Conservation (phyloP, 176 grass and related monocot species). For the Cocos nucifera region DNA sequence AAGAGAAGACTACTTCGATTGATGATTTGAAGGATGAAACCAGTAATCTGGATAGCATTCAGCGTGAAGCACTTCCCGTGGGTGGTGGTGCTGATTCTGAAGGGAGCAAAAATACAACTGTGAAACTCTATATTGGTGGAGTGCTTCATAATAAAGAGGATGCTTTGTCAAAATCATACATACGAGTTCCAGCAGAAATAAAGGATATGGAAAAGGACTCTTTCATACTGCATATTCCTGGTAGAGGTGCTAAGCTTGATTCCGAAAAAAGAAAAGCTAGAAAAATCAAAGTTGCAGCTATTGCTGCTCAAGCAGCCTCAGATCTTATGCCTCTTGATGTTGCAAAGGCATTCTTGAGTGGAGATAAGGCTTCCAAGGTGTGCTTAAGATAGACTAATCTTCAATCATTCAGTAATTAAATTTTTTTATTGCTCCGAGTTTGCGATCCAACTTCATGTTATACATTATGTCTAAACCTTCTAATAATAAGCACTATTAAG, state of each 20-base stretch:
- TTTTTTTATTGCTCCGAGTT: no score
- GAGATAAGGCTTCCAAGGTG: conserved; percentile 68
- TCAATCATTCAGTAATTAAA: no score
- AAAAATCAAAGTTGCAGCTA: conserved; percentile 56
- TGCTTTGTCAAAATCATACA: conserved; percentile 39
- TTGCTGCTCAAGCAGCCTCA: conserved; percentile 60
- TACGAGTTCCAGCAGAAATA: conserved; percentile 76
- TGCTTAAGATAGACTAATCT: no score
- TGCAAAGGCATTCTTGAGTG: conserved; percentile 60
- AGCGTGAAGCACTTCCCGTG: conserved; percentile 43
- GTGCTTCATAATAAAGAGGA: conserved; percentile 90
- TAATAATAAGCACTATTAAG: not conserved
- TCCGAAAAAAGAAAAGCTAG: conserved; percentile 43
- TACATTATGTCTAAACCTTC: no score
- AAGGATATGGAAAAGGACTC: conserved; percentile 66
- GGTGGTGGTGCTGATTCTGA: conserved; percentile 37
- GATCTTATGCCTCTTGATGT: conserved; percentile 90
- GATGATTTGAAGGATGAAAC: conserved; percentile 37
- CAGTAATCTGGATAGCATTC: conserved; percentile 25
- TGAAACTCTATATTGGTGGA: conserved; percentile 77
- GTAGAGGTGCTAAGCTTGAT: conserved; percentile 43
- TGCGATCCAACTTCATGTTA: no score
- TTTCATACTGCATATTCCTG: conserved; percentile 65
- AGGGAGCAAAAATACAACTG: conserved; percentile 42
- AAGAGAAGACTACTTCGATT: conserved; percentile 31